These are phyloP conservation scores for Gastrolobium villosum DNA, from an alignment of 306 rosid species.

Conservation along the genomic window DNA sequence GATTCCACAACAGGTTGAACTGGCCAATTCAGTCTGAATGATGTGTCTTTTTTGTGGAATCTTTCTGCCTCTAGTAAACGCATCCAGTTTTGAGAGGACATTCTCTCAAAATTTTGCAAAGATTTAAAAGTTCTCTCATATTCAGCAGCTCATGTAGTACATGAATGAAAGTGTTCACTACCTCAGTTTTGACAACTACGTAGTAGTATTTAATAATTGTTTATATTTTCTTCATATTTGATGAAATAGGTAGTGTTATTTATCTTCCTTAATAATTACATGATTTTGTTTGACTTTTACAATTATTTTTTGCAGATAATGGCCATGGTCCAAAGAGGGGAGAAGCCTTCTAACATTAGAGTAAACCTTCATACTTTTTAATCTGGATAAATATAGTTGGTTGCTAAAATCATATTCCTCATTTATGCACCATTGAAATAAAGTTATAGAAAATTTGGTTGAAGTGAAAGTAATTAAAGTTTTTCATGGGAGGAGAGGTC, in stretches of 20 bases:
- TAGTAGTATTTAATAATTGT: not conserved
- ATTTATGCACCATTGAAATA: slow-evolving; percentile 27
- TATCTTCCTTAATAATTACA: slow-evolving; percentile 39
- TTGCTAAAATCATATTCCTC: slow-evolving; percentile 22
- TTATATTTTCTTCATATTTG: slow-evolving; percentile 28
- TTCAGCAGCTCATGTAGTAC: not conserved
- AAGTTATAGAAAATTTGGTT: not conserved
- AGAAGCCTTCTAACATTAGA: slow-evolving; percentile 83
- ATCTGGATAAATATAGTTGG: slow-evolving; percentile 38
- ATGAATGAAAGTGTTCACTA: slow-evolving; percentile 17
- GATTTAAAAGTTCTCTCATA: slow-evolving; percentile 9
- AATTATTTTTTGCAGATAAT: slow-evolving; percentile 72
- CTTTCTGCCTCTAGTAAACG: not conserved
- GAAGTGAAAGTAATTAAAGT: slow-evolving; percentile 17
- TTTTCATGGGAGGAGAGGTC: slow-evolving; percentile 12
- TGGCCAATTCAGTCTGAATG: slow-evolving; percentile 4
- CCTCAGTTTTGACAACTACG: slow-evolving; percentile 15
- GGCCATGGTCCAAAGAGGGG: slow-evolving; percentile 96
- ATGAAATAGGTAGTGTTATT: slow-evolving; percentile 32
- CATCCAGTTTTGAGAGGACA: not conserved
- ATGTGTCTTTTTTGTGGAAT: not conserved
- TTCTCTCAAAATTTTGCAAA: not conserved
- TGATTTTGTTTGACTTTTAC: slow-evolving; percentile 45
- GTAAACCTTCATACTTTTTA: slow-evolving; percentile 56
- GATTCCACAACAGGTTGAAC: not conserved